Base-by-base conservation (phyloP, 108 stramenopile genomes). In the Cyclotella baltica region DNA sequence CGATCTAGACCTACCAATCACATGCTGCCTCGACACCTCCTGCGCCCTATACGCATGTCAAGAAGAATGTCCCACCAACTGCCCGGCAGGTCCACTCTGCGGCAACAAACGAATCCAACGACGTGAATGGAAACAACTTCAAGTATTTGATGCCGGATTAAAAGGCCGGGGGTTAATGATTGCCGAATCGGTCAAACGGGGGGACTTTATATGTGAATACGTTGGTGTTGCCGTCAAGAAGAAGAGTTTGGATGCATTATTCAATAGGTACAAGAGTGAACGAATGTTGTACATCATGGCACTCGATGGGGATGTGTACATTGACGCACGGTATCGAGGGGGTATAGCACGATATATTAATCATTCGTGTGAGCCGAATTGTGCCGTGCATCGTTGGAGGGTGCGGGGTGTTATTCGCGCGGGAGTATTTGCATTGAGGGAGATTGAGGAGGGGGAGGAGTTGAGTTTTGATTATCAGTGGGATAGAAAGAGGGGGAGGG, bases 381-480 rank as follows among this genome's bases (percentile, higher is more conserved):
- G 96, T 83, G 79, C 73, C 15, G 93, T 98, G 47, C 93, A 97
- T 62, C 92, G 89, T 46, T 98, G 97, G 97, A 95, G 89, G 53
- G 97, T 98, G 29, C 79, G 86, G 4, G 94, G 93, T 28, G 83
- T 92, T 47, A 61, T 81, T 20, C 88, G 98, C 25, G 92, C 96
- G 16, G 92, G 93, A 37, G 87, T 98, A 28, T 86, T 97, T 59
- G 97, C 98, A 13, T 46, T 76, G 62, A 70, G 92, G 43, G 89
- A 91, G 34, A 94, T 99, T 66, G 59, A 67, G 29, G 83, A 85
- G 40, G 97, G 96, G 48, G 96, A 95, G 75, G 98, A 99, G 78
- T 86, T 99, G 28, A 92, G 90, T 55, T 99, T 98, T 90, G 98
- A 99, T 81, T 99, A 99, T 85, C 86, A 95, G 61, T 97, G 95